Evolutionary conservation across 1,139 yeast species (phyloP).

Genomic region (Sugiyamaella pinicola): DNA sequence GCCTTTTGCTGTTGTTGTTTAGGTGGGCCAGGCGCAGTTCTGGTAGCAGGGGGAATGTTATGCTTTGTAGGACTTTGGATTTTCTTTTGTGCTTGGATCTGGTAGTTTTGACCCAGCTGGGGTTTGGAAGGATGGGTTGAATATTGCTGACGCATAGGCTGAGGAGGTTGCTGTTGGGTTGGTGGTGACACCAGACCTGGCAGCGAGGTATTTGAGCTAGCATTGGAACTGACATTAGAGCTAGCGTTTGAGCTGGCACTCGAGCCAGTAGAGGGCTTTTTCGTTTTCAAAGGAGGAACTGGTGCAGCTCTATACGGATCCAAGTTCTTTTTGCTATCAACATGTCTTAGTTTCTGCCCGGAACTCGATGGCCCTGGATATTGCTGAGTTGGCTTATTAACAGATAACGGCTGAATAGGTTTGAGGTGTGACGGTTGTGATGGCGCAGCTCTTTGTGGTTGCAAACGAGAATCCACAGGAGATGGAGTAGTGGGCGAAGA

Average conservation of each 20-base stretch:
- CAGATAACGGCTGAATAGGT: constrained; percentile 24
- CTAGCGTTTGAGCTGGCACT: background rate
- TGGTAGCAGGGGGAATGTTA: constrained; percentile 20
- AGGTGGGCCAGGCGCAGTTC: constrained; percentile 15
- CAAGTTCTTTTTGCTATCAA: constrained; percentile 5
- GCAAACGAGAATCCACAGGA: constrained; percentile 14
- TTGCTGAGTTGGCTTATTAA: constrained; percentile 19
- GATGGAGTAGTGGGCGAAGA: constrained; percentile 7
- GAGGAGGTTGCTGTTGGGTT: constrained; percentile 18
- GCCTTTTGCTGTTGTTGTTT: constrained; percentile 2
- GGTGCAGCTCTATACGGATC: constrained; percentile 21
- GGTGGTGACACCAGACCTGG: constrained; percentile 14
- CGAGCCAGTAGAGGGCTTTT: constrained; percentile 13
- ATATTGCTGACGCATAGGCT: constrained; percentile 12
- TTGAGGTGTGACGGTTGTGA: constrained; percentile 26
- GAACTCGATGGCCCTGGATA: constrained; percentile 7
- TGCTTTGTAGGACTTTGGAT: constrained; percentile 14
- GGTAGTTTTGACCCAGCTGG: constrained; percentile 4
- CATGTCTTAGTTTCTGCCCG: constrained; percentile 4
- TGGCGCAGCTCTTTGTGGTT: constrained; percentile 25
- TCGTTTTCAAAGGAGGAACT: constrained; percentile 27
- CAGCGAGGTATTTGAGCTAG: background rate
- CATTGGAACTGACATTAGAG: background rate
- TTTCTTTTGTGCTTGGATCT: constrained; percentile 17
- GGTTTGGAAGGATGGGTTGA: background rate